phyloP scores from a whole-genome alignment of 2,329 filamentous ascomycete species.

The Sporothrix dimorphospora region DNA sequence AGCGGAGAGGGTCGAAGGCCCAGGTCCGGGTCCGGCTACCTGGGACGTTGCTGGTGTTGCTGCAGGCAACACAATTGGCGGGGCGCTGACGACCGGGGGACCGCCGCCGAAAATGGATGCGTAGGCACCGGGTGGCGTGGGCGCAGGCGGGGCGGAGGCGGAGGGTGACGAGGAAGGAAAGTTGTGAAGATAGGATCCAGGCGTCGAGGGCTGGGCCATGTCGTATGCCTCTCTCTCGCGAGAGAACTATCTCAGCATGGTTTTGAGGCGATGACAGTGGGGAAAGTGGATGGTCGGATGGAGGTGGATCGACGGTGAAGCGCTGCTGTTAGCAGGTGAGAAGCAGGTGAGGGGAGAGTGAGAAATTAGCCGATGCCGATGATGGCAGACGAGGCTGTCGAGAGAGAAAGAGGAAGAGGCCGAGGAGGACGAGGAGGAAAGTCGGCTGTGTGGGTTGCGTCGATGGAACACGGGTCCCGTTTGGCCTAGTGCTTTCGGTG shows the following conservation, averaged over 20 bases:
- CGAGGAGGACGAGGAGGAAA: not conserved
- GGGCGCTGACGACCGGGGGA: not conserved
- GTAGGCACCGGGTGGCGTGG: constrained; percentile 10
- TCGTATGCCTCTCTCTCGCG: constrained; percentile 31
- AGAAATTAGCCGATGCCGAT: not conserved
- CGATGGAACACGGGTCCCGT: not conserved
- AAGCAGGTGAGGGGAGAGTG: not conserved
- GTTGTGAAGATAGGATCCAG: constrained; percentile 7
- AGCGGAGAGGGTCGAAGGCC: not conserved
- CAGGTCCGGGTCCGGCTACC: not conserved
- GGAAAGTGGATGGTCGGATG: not conserved
- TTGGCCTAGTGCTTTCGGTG: not conserved
- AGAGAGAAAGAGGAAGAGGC: not conserved
- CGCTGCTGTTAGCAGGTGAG: not conserved
- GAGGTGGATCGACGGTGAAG: not conserved
- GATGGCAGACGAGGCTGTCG: constrained; percentile 1
- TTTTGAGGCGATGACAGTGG: constrained; percentile 12
- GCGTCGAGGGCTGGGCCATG: constrained; percentile 32
- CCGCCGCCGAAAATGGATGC: constrained; percentile 30
- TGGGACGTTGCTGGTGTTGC: not conserved
- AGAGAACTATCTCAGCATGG: constrained; percentile 35
- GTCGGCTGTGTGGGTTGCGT: not conserved
- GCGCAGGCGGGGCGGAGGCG: not conserved
- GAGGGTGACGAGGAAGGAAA: constrained; percentile 19
- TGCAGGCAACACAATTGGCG: constrained; percentile 3